Evolutionary conservation across 2,329 filamentous ascomycete genomes (phyloP).

Genomic region (Thermoascus crustaceus): DNA sequence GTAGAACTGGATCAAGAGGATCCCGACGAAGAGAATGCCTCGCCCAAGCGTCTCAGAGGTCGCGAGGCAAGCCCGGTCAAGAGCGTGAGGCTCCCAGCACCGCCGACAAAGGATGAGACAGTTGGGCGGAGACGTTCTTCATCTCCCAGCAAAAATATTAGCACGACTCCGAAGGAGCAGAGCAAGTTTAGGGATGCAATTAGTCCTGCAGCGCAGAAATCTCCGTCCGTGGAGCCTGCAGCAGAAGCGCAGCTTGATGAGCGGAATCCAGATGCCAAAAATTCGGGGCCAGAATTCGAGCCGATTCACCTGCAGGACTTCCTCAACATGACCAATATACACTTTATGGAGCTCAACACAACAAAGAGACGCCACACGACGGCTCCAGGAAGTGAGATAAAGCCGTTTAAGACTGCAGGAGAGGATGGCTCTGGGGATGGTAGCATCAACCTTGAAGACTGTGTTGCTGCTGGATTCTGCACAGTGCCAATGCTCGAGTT

Average conservation of each 20-base stretch:
- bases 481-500: constrained; percentile 88
- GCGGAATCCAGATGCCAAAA: constrained; percentile 38
- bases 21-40: constrained; percentile 50
- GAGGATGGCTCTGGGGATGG: constrained; percentile 20
- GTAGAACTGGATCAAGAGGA: constrained; percentile 58
- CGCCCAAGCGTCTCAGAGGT: constrained; percentile 60
- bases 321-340: constrained; percentile 87
- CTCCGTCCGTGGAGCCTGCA: constrained; percentile 18
- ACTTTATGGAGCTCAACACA: constrained; percentile 97
- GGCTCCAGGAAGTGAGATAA: constrained; percentile 45
- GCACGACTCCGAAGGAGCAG: constrained; percentile 48
- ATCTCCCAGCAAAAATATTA: constrained; percentile 26
- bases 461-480: constrained; percentile 80
- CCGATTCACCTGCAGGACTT: constrained; percentile 84
- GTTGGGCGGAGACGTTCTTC: constrained; percentile 50
- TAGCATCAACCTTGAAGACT: constrained; percentile 54
- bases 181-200: constrained; percentile 49
- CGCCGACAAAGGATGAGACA: constrained; percentile 58
- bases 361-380: constrained; percentile 86
- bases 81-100: constrained; percentile 60
- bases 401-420: constrained; percentile 18
- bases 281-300: constrained; percentile 42
- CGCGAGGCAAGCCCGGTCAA: constrained; percentile 70
- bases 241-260: constrained; percentile 38
- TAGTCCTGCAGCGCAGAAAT: constrained; percentile 4